Evolutionary conservation across 805 yeast genomes (phyloP).

Genomic region (Tetrapisispora phaffii): DNA sequence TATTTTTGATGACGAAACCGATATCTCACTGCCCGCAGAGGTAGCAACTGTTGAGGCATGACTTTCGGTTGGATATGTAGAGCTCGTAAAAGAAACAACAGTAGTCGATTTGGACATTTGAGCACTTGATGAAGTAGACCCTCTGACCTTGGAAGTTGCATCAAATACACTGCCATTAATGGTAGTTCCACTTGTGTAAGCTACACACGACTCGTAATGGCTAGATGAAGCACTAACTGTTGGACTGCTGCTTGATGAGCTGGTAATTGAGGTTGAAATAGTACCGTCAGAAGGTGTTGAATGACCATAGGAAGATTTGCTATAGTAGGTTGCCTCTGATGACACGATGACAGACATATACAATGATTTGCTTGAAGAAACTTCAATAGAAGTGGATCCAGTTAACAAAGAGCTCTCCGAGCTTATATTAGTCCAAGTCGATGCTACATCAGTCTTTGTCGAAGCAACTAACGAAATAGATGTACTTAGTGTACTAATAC

Average conservation of each 20-base stretch:
- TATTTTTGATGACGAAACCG: too few species aligned
- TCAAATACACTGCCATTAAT: background rate
- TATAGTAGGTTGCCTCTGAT: background rate
- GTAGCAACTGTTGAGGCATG: too few species aligned
- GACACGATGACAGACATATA: background rate
- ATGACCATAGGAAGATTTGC: background rate
- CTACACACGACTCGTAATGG: background rate
- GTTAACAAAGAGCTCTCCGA: too few species aligned
- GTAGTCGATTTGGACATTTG: background rate
- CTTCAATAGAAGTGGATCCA: too few species aligned
- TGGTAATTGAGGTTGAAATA: background rate
- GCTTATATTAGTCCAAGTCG: too few species aligned
- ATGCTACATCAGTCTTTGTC: too few species aligned
- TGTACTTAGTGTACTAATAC: too few species aligned
- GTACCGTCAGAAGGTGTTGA: background rate
- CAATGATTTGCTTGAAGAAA: too few species aligned
- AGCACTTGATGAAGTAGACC: background rate
- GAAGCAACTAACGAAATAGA: too few species aligned
- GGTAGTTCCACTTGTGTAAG: background rate
- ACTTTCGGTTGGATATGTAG: background rate
- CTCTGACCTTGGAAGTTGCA: background rate
- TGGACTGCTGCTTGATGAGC: background rate
- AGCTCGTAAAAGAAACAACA: background rate
- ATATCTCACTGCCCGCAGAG: too few species aligned
- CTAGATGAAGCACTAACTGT: background rate